A percentile compares a stretch with the other conserved stretches of the same genome.
Conservation (phyloP, 2,329 filamentous ascomycete genomes). For the Rhynchosporium graminicola region DNA sequence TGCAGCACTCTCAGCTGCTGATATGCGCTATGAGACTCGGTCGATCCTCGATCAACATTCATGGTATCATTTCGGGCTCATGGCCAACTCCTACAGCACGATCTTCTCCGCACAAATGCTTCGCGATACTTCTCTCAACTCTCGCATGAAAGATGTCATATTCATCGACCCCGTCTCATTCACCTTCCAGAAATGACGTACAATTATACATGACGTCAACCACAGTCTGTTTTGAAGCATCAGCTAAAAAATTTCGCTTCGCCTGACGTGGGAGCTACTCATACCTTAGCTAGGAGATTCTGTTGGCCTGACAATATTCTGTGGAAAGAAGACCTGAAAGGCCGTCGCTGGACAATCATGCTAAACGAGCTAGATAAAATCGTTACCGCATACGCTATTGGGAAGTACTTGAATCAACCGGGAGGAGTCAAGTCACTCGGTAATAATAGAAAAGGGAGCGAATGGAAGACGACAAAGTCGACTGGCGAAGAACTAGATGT, state of each 20-base stretch:
- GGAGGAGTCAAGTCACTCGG: neutral
- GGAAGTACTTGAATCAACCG: slow-evolving; percentile 47
- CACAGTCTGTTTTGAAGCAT: slow-evolving; percentile 52
- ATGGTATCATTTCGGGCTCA: slow-evolving; percentile 51
- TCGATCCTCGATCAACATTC: slow-evolving; percentile 52
- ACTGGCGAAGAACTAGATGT: slow-evolving; percentile 42
- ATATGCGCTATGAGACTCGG: slow-evolving; percentile 52
- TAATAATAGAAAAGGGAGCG: slow-evolving; percentile 30
- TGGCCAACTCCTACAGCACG: slow-evolving; percentile 52
- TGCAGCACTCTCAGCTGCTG: slow-evolving; percentile 47
- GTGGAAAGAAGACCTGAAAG: slow-evolving; percentile 55
- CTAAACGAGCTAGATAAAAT: slow-evolving; percentile 54
- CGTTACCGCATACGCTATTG: slow-evolving; percentile 51
- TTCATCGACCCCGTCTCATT: slow-evolving; percentile 60
- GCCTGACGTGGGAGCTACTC: slow-evolving; percentile 55
- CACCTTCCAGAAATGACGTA: slow-evolving; percentile 61
- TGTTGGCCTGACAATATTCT: slow-evolving; percentile 60
- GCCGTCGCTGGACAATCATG: slow-evolving; percentile 46
- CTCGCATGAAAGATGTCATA: slow-evolving; percentile 49
- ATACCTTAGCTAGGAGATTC: slow-evolving; percentile 56
- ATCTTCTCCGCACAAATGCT: slow-evolving; percentile 56
- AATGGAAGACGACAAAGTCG: slow-evolving; percentile 22
- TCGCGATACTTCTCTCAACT: slow-evolving; percentile 41
- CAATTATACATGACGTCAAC: slow-evolving; percentile 51
- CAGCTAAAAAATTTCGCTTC: slow-evolving; percentile 58